Base-by-base conservation (phyloP, 805 yeast species). In the Pichia sporocuriosa region DNA sequence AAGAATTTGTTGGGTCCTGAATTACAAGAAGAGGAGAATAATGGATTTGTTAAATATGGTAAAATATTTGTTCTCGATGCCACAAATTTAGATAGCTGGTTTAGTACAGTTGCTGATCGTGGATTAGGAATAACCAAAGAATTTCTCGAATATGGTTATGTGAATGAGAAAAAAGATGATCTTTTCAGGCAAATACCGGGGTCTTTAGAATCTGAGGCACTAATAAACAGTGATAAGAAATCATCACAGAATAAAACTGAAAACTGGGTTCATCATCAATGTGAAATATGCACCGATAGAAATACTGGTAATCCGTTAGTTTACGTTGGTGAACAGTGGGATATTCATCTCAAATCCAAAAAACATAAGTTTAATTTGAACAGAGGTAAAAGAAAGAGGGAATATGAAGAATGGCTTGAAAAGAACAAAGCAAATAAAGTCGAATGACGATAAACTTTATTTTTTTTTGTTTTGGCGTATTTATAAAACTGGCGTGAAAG, bases 321-420 rank as follows among this genome's bases (percentile, higher is more conserved):
- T 0, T 72, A 83, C 1, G 77, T 93, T 7, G 97, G 97, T 0
- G 78, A 75, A 1, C 81, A 72, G 38, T 86, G 85, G 81, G 59
- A 74, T 6, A 69, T 73, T 4, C 98, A 90, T 60, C 44, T 78
- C 36, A 62, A 65, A 16, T 79, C 95, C 44, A 69, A 79, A 46
- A 70, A 84, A 43, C 98, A 89, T 55, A 73, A 69, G 48, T 65
- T 70, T n/a, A 72, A 69, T 41, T 35, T 72, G 15, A 64, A 66
- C 13, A 63, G 73, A 40, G 72, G 72, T 0, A 69, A 69, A 36
- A 66, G 72, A 35, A 77, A 74, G 56, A 62, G 72, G 28, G 75
- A 72, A 35, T 77, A 75, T 51, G 80, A 77, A 48, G 72, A 70
- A 47, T 59, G 59, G 58, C 35, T 57, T 4, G 17, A 36, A 24